Base-by-base conservation (phyloP, 2,329 filamentous ascomycete species). In the Epichloe typhina region DNA sequence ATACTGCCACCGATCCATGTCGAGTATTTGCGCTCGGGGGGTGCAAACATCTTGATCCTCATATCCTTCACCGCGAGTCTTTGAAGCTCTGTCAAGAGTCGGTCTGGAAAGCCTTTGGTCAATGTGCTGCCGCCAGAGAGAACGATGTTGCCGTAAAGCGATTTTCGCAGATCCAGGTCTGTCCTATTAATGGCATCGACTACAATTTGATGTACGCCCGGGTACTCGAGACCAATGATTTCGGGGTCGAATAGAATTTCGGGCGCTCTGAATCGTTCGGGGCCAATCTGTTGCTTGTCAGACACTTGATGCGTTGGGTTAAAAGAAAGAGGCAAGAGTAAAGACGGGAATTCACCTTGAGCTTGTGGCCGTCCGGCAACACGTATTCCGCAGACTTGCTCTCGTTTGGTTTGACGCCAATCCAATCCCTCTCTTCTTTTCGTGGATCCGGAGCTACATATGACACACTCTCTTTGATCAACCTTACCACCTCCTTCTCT, bases 1-100 rank as follows among this genome's bases (percentile, higher is more conserved):
- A 98, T 98, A 67, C 93, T 96, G 51, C 93, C 93, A 56, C 93
- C 93, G 59, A 97, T 97, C 93, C 93, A 98, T 35, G 93, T 98
- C 55, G 89, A 96, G 73, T 97, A 98, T 70, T 97, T 95, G 58
- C 93, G 80, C 75, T 98, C 93, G 93, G 91, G 50, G 50, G 93
- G 93, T 50, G 93, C 93, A 72, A 95, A 95, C 64, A 98, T 98
- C 76, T 96, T 95, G 73, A 98, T 97, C 62, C 90, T 83, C 91
- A 96, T 98, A 67, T 98, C 93, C 75, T 96, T 96, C 59, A 97
- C 89, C 11, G 93, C 93, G 61, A 97, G 73, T 65, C 84, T 79
- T 71, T 96, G 93, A 58, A 97, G 85, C 71, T 98, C 93, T 59
- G 87, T 83, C 64, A 98, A 75, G 59, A 98, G 72, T 48, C 93